Percentiles rank a stretch among this genome's conserved stretches.
phyloP scores from a whole-genome alignment of 2,329 filamentous ascomycete species.

The Phaeosphaeriaceae sp. region DNA sequence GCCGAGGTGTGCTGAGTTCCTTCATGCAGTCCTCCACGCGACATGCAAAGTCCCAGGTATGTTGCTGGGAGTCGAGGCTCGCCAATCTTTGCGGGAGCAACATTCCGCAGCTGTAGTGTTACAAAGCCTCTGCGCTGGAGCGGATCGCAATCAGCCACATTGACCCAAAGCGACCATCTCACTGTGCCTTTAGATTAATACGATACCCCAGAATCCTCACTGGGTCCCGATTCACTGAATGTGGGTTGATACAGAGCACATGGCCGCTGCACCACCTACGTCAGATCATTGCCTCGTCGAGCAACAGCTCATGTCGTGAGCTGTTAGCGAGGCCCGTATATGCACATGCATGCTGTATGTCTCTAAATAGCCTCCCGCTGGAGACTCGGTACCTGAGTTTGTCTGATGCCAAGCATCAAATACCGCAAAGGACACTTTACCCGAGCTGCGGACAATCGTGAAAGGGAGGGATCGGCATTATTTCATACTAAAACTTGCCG shows the following conservation, averaged over 20 bases:
- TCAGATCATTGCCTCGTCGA: conserved; percentile 4
- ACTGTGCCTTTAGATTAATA: neutral
- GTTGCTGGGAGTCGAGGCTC: neutral
- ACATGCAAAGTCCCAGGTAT: neutral
- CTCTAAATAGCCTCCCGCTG: neutral
- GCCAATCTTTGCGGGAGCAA: neutral
- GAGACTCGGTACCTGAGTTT: neutral
- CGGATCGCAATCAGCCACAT: neutral
- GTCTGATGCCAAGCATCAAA: neutral
- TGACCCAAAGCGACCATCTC: neutral
- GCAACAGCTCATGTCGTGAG: neutral
- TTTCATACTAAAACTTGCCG: neutral
- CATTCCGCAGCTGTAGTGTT: neutral
- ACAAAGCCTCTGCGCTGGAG: neutral
- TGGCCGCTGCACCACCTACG: neutral
- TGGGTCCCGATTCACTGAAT: neutral
- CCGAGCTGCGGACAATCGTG: neutral
- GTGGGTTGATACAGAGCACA: neutral
- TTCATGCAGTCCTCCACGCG: neutral
- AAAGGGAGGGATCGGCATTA: neutral
- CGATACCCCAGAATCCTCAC: neutral
- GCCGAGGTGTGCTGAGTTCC: neutral
- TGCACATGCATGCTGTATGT: neutral
- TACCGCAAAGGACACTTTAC: neutral
- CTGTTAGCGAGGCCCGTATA: conserved; percentile 1